Evolutionary conservation across 1,284 basidiomycete genomes (phyloP).

Genomic region (Prillingera fragicola): DNA sequence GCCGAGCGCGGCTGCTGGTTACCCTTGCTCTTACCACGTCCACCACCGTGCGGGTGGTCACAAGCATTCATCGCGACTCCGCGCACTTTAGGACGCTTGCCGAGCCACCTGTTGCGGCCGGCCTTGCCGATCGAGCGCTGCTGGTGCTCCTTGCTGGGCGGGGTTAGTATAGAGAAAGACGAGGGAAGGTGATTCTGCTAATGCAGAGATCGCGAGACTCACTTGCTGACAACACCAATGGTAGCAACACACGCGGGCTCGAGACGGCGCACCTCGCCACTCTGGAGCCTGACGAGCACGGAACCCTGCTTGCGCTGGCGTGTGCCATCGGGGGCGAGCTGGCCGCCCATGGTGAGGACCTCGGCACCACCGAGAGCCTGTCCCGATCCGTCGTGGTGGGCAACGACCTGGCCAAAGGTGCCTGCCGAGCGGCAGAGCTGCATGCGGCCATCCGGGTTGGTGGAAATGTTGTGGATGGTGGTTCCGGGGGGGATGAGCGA

Average conservation of each 20-base stretch:
- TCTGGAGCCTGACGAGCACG: slow-evolving; percentile 75
- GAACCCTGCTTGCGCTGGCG: slow-evolving; percentile 31
- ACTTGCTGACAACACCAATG: slow-evolving; percentile 86
- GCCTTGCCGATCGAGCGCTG: slow-evolving; percentile 83
- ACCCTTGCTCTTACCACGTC: slow-evolving; percentile 94
- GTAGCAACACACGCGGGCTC: slow-evolving; percentile 79
- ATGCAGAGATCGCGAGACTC: slow-evolving; percentile 12
- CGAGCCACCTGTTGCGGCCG: slow-evolving; percentile 82
- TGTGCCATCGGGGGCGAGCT: slow-evolving; percentile 17
- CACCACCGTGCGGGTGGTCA: slow-evolving; percentile 95
- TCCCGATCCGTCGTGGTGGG: slow-evolving; percentile 55
- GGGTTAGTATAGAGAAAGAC: neutral
- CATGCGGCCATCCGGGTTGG: slow-evolving; percentile 69
- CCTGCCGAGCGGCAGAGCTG: slow-evolving; percentile 87
- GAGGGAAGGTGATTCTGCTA: neutral
- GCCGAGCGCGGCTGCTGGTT: slow-evolving; percentile 87
- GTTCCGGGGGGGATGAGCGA: slow-evolving; percentile 88
- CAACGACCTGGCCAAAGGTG: slow-evolving; percentile 73
- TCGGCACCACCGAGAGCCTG: slow-evolving; percentile 38
- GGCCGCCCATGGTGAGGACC: slow-evolving; percentile 36
- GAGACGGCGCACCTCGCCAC: slow-evolving; percentile 86
- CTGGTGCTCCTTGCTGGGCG: slow-evolving; percentile 68
- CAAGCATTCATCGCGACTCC: slow-evolving; percentile 99
- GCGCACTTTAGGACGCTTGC: slow-evolving; percentile 77
- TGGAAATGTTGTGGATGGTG: slow-evolving; percentile 77